Percentiles rank a stretch among this genome's conserved stretches.
These are phyloP conservation scores for Vickermania spadyakhi DNA, from an alignment of 208 protist genomes.

Conservation along the genomic window DNA sequence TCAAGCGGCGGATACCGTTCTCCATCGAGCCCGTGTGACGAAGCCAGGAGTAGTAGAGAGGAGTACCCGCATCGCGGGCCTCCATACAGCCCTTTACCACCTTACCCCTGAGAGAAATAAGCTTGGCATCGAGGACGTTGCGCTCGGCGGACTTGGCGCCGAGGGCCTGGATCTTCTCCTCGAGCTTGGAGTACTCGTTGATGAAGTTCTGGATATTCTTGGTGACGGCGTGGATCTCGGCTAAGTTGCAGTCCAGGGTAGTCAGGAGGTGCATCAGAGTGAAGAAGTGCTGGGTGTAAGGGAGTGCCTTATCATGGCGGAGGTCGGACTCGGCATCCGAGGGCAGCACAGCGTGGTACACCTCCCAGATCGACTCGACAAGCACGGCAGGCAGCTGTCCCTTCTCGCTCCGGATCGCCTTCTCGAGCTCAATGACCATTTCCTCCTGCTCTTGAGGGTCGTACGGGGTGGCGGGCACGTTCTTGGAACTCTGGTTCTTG, in stretches of 20 bases:
- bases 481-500: neutral
- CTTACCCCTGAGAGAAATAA: constrained; percentile 26
- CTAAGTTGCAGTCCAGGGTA: constrained; percentile 46
- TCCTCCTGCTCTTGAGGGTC: constrained; percentile 2
- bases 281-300: constrained; percentile 31
- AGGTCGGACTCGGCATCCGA: constrained; percentile 20
- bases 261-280: constrained; percentile 35
- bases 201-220: constrained; percentile 21
- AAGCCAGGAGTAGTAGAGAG: constrained; percentile 70
- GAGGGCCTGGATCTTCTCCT: constrained; percentile 3
- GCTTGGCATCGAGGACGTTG: constrained; percentile 9
- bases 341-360: constrained; percentile 56
- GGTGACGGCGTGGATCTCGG: constrained; percentile 20
- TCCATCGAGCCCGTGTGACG: constrained; percentile 51
- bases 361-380: constrained; percentile 60
- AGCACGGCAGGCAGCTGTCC: constrained; percentile 35
- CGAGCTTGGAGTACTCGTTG: constrained; percentile 7
- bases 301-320: constrained; percentile 12
- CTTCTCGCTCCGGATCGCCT: constrained; percentile 24
- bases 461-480: neutral
- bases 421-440: constrained; percentile 18
- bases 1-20: constrained; percentile 54
- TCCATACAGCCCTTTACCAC: constrained; percentile 48
- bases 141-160: neutral
- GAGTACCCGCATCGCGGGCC: constrained; percentile 33